Base-by-base conservation (phyloP, 768 basidiomycete species). In the Brasilioporus rufonigricans region DNA sequence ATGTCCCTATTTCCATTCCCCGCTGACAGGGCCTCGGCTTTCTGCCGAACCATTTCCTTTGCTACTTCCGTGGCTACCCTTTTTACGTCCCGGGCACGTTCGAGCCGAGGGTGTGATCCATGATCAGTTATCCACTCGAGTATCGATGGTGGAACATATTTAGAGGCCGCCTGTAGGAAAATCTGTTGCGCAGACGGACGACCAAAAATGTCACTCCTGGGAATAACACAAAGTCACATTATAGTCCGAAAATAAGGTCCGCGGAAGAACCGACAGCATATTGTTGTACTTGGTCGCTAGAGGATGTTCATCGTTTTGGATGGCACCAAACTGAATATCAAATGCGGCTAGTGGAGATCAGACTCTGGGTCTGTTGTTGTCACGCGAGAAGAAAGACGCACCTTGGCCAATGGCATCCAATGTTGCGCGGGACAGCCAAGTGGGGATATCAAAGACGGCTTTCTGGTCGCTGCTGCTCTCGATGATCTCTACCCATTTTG, bases 391-490 rank as follows among this genome's bases (percentile, higher is more conserved):
- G 3, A 16, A 1, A 26, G 27, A 33, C 50, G 9, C 65, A 78
- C 80, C 78, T 64, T 75, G 71, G 9, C 79, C 81, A 50, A 82
- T 77, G 14, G 78, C 75, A 66, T 81, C 81, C 50, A 82, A 57
- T 8, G 79, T 76, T 3, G 76, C 76, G 5, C 76, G 76, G 26
- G 79, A 76, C 7, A 73, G 47, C 73, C 71, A 72, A 9, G 33
- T 0, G 35, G 61, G 40, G 5, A 73, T 33, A 48, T 74, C 49
- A 3, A 73, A 18, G 9, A 63, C 59, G 14, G 21, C 64, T 27
- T 57, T 55, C 23, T 55, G 57, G 8, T 53, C 53, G 0, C 18
- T 11, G 13, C 48, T 55, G 10, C 39, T 50, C 3, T 2, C 35
- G 27, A 70, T 58, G 12, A 51, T 57, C 18, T 69, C 66, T 23